These are phyloP conservation scores for Trichocladium antarcticum DNA, from an alignment of 495 filamentous ascomycete species.

Conservation along the genomic window DNA sequence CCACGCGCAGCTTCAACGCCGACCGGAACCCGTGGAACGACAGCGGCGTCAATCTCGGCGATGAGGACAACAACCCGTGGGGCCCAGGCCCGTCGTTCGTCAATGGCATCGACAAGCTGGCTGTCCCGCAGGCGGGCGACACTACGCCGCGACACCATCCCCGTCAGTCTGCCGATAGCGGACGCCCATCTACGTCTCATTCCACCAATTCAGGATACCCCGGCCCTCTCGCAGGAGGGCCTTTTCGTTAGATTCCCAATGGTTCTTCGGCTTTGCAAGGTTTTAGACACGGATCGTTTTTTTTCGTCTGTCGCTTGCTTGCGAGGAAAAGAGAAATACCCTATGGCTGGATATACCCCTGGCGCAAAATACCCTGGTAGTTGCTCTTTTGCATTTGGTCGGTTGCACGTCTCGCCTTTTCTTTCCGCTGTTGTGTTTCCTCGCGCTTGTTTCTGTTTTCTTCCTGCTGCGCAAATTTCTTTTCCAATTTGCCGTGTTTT, in stretches of 20 bases:
- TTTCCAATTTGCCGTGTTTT: conserved; percentile 1
- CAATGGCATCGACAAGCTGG: conserved; percentile 55
- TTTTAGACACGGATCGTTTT: conserved; percentile 23
- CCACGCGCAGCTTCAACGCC: conserved; percentile 68
- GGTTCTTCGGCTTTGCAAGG: conserved; percentile 27
- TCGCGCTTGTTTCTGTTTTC: too few species aligned
- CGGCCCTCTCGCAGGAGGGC: conserved; percentile 67
- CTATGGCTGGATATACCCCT: conserved; percentile 48
- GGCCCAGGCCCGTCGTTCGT: conserved; percentile 42
- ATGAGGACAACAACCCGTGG: conserved; percentile 64
- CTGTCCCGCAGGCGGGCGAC: conserved; percentile 59
- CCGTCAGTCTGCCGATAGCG: conserved; percentile 76
- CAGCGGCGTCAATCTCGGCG: conserved; percentile 81
- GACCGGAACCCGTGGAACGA: conserved; percentile 97
- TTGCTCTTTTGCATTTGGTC: conserved; percentile 52
- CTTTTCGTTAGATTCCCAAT: conserved; percentile 61
- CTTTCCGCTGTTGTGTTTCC: not conserved
- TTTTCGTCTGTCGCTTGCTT: conserved; percentile 16
- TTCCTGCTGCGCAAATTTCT: too few species aligned
- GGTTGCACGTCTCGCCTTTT: conserved; percentile 25
- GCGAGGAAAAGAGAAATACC: conserved; percentile 36
- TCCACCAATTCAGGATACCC: conserved; percentile 87
- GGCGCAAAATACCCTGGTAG: conserved; percentile 40
- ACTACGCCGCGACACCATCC: conserved; percentile 70
- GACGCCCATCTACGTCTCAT: conserved; percentile 86